Percentiles rank a stretch among this genome's conserved stretches.
These are phyloP conservation scores for Pseudogymnoascus sp. DNA, from an alignment of 2,329 filamentous ascomycete genomes.

Conservation along the genomic window DNA sequence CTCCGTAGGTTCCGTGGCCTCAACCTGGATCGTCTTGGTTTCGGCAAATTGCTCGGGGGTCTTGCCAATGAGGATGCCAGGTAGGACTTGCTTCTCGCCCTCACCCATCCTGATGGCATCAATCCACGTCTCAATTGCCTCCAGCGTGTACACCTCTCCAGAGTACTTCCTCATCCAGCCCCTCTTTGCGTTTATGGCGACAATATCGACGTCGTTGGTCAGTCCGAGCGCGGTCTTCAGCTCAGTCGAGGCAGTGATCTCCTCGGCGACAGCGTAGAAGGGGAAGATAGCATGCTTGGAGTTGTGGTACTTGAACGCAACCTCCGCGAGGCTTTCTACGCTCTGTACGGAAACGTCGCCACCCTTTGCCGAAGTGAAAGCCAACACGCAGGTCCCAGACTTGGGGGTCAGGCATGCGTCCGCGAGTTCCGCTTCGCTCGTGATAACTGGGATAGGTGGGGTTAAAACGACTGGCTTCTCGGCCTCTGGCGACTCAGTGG, in stretches of 20 bases:
- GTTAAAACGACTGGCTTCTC: constrained; percentile 36
- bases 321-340: constrained; percentile 58
- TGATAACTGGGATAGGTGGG: constrained; percentile 60
- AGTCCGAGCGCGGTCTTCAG: constrained; percentile 59
- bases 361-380: constrained; percentile 50
- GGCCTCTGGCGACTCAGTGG: constrained; percentile 42
- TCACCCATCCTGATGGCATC: constrained; percentile 89
- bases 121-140: constrained; percentile 74
- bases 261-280: constrained; percentile 65
- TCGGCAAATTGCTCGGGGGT: constrained; percentile 32
- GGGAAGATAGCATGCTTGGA: constrained; percentile 68
- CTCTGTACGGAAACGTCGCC: constrained; percentile 40
- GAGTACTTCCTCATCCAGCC: constrained; percentile 74
- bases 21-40: constrained; percentile 3
- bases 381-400: constrained; percentile 76
- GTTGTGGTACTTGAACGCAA: constrained; percentile 67
- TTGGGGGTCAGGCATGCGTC: constrained; percentile 67
- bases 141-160: constrained; percentile 42
- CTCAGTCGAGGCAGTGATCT: constrained; percentile 47
- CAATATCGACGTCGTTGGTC: constrained; percentile 54
- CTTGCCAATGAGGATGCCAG: constrained; percentile 42
- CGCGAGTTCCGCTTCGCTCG: constrained; percentile 55
- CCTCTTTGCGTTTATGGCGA: constrained; percentile 78
- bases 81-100: constrained; percentile 68
- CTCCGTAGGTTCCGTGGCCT: not conserved